These are phyloP conservation scores for Gorgonomyces haynaldii DNA, from an alignment of 192 early-diverging fungal species.

Conservation along the genomic window DNA sequence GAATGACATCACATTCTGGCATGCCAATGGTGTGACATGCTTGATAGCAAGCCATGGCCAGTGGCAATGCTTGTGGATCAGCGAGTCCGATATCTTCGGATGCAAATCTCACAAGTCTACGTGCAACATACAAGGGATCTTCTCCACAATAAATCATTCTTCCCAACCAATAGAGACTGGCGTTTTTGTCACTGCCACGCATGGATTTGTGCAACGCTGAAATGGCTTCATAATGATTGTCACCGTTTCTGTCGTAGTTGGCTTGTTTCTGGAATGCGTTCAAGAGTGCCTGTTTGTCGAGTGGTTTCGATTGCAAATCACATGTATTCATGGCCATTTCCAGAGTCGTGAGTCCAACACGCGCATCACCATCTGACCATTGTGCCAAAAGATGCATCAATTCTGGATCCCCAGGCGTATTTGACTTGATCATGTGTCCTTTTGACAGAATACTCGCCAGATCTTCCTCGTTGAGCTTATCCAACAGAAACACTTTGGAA, in stretches of 20 bases:
- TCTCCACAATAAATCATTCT: conserved; percentile 83
- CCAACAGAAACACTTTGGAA: conserved; percentile 65
- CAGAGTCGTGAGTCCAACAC: conserved; percentile 55
- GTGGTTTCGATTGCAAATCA: no score
- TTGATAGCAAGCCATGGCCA: conserved; percentile 67
- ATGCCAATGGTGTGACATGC: conserved; percentile 80
- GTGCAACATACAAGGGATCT: conserved; percentile 77
- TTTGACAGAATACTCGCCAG: conserved; percentile 54
- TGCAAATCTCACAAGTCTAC: conserved; percentile 69
- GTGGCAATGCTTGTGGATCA: conserved; percentile 60
- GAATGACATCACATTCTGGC: conserved; percentile 80
- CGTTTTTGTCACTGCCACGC: conserved; percentile 71
- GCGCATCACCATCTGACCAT: conserved; percentile 68
- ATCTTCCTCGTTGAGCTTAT: conserved; percentile 46
- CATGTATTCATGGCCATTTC: conserved; percentile 38
- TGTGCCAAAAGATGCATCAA: conserved; percentile 38
- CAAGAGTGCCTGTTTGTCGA: conserved; percentile 15
- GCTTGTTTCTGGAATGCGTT: conserved; percentile 62
- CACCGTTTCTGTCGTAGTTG: conserved; percentile 68
- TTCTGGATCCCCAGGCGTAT: conserved; percentile 8
- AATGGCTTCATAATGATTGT: conserved; percentile 87
- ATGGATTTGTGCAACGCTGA: conserved; percentile 80
- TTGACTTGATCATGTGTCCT: conserved; percentile 30
- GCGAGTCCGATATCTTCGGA: conserved; percentile 84
- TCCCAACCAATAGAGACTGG: conserved; percentile 75